Conservation (phyloP, 2,329 filamentous ascomycete species). For the Aspergillus pseudonomiae region DNA sequence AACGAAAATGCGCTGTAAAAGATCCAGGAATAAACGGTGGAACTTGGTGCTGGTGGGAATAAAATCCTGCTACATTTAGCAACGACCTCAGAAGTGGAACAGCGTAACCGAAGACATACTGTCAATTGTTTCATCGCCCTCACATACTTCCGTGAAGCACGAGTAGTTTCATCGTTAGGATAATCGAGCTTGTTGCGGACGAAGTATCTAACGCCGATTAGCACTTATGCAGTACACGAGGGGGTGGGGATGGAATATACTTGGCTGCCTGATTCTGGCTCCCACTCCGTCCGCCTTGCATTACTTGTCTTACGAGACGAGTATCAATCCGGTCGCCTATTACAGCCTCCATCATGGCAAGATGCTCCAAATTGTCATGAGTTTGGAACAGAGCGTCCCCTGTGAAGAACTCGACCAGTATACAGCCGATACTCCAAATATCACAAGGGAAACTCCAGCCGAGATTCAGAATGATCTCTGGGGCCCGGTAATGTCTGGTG, state of each 20-base stretch:
- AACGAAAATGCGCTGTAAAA: conserved; percentile 65
- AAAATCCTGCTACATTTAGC: conserved; percentile 56
- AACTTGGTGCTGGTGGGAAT: conserved; percentile 63
- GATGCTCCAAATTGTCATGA: conserved; percentile 68
- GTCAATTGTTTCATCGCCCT: conserved; percentile 67
- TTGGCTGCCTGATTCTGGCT: conserved; percentile 58
- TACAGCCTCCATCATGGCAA: conserved; percentile 70
- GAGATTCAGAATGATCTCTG: conserved; percentile 68
- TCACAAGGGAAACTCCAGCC: conserved; percentile 71
- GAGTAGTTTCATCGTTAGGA: conserved; percentile 64
- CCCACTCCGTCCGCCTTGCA: conserved; percentile 50
- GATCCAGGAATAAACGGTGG: conserved; percentile 65
- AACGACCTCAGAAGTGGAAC: conserved; percentile 5
- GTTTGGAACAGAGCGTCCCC: conserved; percentile 70
- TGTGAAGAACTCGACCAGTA: conserved; percentile 69
- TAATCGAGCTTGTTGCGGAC: conserved; percentile 62
- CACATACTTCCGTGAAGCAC: conserved; percentile 67
- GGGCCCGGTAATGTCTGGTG: conserved; percentile 67
- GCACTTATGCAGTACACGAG: conserved; percentile 19
- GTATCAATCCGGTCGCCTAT: conserved; percentile 60
- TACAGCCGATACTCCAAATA: conserved; percentile 71
- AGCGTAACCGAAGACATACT: conserved; percentile 45
- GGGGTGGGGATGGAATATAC: conserved; percentile 46
- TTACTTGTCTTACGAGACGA: conserved; percentile 57
- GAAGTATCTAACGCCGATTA: conserved; percentile 55